Evolutionary conservation across 305 asterid genomes (phyloP).

Genomic region (Fraxinus albicans): DNA sequence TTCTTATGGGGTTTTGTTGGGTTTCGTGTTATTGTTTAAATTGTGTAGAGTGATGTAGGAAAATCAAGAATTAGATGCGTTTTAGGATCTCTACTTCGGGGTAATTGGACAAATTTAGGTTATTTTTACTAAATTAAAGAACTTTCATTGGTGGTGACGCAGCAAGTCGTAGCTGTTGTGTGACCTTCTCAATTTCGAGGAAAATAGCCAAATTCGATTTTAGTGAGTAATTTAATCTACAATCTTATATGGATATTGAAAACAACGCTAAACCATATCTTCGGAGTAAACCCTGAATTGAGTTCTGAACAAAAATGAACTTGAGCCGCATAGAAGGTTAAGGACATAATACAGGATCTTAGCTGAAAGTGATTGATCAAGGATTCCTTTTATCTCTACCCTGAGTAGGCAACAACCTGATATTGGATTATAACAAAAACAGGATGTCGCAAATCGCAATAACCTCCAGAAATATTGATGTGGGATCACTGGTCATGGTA

Average conservation of each 20-base stretch:
- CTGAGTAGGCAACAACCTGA: background rate
- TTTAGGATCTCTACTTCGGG: background rate
- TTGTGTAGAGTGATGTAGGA: background rate
- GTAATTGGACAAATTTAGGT: background rate
- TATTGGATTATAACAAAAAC: background rate
- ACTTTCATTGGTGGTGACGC: background rate
- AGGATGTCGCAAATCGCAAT: background rate
- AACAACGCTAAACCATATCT: background rate
- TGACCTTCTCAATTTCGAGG: background rate
- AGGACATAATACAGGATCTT: background rate
- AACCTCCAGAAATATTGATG: background rate
- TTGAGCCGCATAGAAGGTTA: background rate
- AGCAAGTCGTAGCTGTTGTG: background rate
- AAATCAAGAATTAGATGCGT: background rate
- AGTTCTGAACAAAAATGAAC: background rate
- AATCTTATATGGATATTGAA: background rate
- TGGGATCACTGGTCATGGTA: background rate
- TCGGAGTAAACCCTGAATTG: background rate
- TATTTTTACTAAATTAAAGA: background rate
- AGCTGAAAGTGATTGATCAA: background rate
- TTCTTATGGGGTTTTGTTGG: background rate
- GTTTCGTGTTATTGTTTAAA: slow-evolving; percentile 1
- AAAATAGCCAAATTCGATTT: background rate
- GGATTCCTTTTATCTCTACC: background rate
- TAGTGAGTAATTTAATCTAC: background rate